Conservation (phyloP, 768 basidiomycete genomes). For the Trametes meyenii region DNA sequence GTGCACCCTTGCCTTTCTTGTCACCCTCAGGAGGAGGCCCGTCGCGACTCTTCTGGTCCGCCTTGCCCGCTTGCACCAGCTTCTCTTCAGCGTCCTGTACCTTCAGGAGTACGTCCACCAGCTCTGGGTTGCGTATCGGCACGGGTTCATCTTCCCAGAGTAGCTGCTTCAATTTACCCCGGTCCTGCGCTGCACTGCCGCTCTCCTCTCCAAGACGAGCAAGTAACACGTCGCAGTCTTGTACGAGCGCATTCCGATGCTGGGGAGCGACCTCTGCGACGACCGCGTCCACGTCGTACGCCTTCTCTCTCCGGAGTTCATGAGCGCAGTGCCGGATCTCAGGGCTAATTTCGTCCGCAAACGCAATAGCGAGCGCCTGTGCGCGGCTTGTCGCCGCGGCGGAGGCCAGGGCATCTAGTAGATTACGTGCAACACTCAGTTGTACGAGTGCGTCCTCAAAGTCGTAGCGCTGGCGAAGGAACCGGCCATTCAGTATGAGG, state of each 20-base stretch:
- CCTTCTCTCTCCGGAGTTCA: slow-evolving; percentile 73
- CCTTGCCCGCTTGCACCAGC: slow-evolving; percentile 44
- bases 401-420: slow-evolving; percentile 70
- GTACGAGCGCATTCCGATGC: slow-evolving; percentile 63
- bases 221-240: slow-evolving; percentile 59
- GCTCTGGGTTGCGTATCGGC: slow-evolving; percentile 86
- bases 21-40: slow-evolving; percentile 36
- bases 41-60: slow-evolving; percentile 32
- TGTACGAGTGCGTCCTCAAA: slow-evolving; percentile 77
- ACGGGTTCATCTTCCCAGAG: slow-evolving; percentile 83
- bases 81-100: slow-evolving; percentile 77
- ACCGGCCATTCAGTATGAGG: slow-evolving; percentile 80
- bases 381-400: slow-evolving; percentile 74
- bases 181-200: slow-evolving; percentile 41
- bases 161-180: slow-evolving; percentile 60
- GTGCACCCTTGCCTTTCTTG: slow-evolving; percentile 42
- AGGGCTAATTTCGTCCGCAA: slow-evolving; percentile 86
- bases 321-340: slow-evolving; percentile 94
- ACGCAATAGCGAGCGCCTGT: slow-evolving; percentile 83
- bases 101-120: slow-evolving; percentile 83
- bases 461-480: slow-evolving; percentile 74
- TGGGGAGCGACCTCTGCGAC: slow-evolving; percentile 62
- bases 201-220: slow-evolving; percentile 51
- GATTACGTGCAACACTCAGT: slow-evolving; percentile 72
- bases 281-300: slow-evolving; percentile 82